Evolutionary conservation across 805 yeast genomes (phyloP), one percentile per base, ranked within the genome.

Genomic region (Maudiozyma saulgeensis): DNA sequence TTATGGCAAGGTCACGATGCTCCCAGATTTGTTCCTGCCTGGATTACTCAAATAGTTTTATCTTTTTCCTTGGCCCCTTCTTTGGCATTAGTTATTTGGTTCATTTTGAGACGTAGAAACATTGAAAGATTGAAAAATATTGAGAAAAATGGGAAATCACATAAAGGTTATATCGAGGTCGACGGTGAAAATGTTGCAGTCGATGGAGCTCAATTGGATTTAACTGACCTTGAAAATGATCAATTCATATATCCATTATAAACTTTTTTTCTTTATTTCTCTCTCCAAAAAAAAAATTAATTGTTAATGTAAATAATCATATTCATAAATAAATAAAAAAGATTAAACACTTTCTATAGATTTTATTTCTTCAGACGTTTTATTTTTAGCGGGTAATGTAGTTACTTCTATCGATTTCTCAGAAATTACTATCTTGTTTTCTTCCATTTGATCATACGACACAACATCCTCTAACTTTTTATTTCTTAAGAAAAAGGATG

Each of bases 21-120:
- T 7, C 82, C 82, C 44, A 62, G 72, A 49, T 75, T 68, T 54
- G 51, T 60, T 15, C 68, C 72, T 2, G 75, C 79, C 8, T 74
- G 84, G 83, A 66, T 72, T 47, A 79, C 77, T 11, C 83, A 78
- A 56, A 75, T 78, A 45, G 79, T 77, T 11, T 54, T 77, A n/a
- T 70, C 78, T 9, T 79, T 76, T 58, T 62, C 68, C 38, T 41
- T 66, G 11, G 75, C 81, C 0, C 81, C 83, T 3, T 43, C 66
- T 2, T 32, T 75, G 16, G 67, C 75, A 5, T 46, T 73, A 3
- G 64, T 74, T 2, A 75, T 76, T 39, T 69, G 78, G 68, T 68
- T 50, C 50, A 68, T 79, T 39, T 61, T 80, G 45, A 64, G 58
- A 23, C 64, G 56, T 48, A 70, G 83, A 58, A 80, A 80, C 52